These are phyloP conservation scores for Hygrocybe coccinea DNA, from an alignment of 768 basidiomycete genomes.

Conservation along the genomic window DNA sequence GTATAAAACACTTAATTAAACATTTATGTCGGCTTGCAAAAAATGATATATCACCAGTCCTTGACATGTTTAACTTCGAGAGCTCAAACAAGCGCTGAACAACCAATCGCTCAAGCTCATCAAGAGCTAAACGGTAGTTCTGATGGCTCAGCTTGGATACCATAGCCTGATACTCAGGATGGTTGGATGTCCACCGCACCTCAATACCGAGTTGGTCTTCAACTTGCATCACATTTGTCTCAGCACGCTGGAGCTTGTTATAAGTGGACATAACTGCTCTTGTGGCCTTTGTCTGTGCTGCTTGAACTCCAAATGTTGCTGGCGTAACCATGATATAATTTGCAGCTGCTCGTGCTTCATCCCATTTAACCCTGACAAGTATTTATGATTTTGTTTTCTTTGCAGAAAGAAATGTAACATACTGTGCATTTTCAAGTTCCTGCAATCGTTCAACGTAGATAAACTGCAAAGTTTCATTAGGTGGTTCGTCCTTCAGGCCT, in stretches of 20 bases:
- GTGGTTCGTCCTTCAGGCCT: not conserved
- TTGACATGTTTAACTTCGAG: constrained; percentile 21
- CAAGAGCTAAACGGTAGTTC: not conserved
- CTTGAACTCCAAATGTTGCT: not conserved
- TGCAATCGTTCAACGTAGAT: not conserved
- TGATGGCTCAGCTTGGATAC: not conserved
- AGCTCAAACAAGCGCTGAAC: constrained; percentile 4
- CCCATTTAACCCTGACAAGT: too few species aligned
- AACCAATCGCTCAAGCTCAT: not conserved
- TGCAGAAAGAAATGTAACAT: not conserved
- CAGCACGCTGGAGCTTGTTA: not conserved
- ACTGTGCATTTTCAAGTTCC: not conserved
- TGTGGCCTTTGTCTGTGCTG: not conserved
- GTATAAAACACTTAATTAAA: not conserved
- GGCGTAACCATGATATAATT: too few species aligned
- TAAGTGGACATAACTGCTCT: not conserved
- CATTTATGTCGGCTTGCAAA: constrained; percentile 10
- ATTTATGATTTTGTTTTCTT: too few species aligned
- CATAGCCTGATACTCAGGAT: constrained; percentile 7
- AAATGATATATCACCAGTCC: constrained; percentile 15
- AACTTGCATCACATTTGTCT: not conserved
- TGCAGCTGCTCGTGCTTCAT: too few species aligned
- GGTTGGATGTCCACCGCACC: constrained; percentile 10
- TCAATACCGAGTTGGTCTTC: constrained; percentile 14
- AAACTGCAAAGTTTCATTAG: not conserved